Base-by-base conservation (phyloP, 495 filamentous ascomycete genomes). In the Aspergillus ostianus region DNA sequence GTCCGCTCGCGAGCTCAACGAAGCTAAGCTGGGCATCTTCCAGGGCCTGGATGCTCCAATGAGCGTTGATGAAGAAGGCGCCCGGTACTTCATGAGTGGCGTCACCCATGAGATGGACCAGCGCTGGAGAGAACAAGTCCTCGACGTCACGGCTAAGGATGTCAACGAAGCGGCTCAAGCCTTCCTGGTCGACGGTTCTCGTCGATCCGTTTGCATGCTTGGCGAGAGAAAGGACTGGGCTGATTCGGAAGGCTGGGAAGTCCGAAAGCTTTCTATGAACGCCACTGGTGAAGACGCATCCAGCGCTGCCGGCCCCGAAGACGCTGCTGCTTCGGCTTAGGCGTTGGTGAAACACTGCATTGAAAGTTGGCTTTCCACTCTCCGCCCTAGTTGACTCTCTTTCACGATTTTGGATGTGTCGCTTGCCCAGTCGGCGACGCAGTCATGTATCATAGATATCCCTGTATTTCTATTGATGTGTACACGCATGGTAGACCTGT, bases 11-110 rank as follows among this genome's bases (percentile, higher is more conserved):
- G 93, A 98, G 67, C 80, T 98, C 15, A 93, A 97, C 71, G 95
- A 98, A 69, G 95, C 94, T 36, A 97, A 98, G 73, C 82, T 98
- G 53, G 90, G 90, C 44, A 89, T 97, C 48, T 98, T 98, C 80
- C 92, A 98, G 69, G 79, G 84, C n/a, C 84, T 97, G n/a, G 94
- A 98, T 76, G 93, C 93, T 3, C 94, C 94, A 3, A 77, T 88
- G 57, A 87, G 87, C 55, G 92, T 97, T n/a, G 92, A 87, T 67
- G 80, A 89, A 36, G 93, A 97, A 62, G 94, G 94, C 27, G 86
- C 95, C 83, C 79, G 82, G 41, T 83, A 87, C 59, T 98, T 98
- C 74, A 76, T 94, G 73, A 89, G 85, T 59, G 90, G 91, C 20
- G 82, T 98, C 52, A 89, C 88, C 30, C 85, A 93, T 53, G 90